Base-by-base conservation (phyloP, 169 alveolate species). In the Eimeria sp. region DNA sequence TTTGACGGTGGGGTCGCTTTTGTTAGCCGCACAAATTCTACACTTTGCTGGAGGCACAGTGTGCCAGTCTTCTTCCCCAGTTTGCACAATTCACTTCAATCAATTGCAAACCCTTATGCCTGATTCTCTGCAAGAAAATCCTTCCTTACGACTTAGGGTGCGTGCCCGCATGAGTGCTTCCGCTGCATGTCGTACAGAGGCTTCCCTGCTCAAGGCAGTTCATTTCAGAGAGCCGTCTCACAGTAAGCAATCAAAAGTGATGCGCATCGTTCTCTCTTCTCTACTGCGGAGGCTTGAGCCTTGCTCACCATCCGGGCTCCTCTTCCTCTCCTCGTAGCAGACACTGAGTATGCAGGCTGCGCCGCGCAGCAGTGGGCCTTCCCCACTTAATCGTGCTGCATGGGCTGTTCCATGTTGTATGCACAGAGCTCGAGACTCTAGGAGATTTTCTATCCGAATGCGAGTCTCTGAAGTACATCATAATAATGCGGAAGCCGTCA, bases 121-220 rank as follows among this genome's bases (percentile, higher is more conserved):
- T 18, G 30, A 63, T 6, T 34, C 45, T n/a, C 40, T 10, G 27
- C 45, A 65, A 14, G 20, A n/a, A n/a, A 16, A 65, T 27, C 76
- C 16, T n/a, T n/a, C 18, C 25, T n/a, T 40, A 34, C 40, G 40
- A 7, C 3, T 6, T 7, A n/a, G 76, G 18, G 14, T 18, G 51
- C 10, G 0, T 43, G 27, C 86, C 86, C 14, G 4, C n/a, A 34
- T 27, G 84, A 54, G 49, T n/a, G 0, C 34, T 47, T 51, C 10
- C 65, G 49, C 67, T 45, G 58, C 20, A 27, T 57, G 92, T 25
- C 40, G 45, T 27, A 10, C 75, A 83, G 92, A 83, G 47, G 75
- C 76, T 34, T 83, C 92, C n/a, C 92, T 83, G 76, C 92, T 83
- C 34, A 83, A 83, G 58, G 92, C 92, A 13, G 76, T 58, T 30